These are phyloP conservation scores for Mortierella hygrophila DNA, from an alignment of 192 early-diverging fungal genomes.

Conservation along the genomic window DNA sequence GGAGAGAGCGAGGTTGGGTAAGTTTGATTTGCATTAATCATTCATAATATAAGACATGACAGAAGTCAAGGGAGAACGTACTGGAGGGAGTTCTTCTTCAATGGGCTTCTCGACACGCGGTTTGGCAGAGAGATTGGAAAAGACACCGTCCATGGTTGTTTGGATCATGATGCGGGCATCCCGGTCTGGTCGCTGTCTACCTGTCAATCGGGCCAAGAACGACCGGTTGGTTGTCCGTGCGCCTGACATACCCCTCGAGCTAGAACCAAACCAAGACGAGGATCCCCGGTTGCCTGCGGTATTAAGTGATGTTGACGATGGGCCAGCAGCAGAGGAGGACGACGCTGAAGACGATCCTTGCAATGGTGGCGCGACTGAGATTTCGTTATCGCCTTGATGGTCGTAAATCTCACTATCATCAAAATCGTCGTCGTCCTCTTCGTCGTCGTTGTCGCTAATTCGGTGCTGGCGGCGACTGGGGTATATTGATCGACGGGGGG, in stretches of 20 bases:
- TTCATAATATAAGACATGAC: neutral
- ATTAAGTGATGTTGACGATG: neutral
- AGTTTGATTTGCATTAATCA: neutral
- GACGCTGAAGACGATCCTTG: slow-evolving; percentile 22
- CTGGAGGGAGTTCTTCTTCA: slow-evolving; percentile 49
- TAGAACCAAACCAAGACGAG: neutral
- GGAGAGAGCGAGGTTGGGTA: neutral
- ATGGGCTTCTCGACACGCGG: slow-evolving; percentile 42
- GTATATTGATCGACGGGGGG: neutral
- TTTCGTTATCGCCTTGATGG: slow-evolving; percentile 25
- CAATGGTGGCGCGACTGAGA: slow-evolving; percentile 14
- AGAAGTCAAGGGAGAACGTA: slow-evolving; percentile 9
- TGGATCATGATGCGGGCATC: slow-evolving; percentile 36
- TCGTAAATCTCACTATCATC: slow-evolving; percentile 11
- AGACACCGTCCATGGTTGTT: slow-evolving; percentile 45
- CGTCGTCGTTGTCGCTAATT: neutral
- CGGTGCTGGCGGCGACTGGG: slow-evolving; percentile 8
- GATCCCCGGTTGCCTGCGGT: neutral
- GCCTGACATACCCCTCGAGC: slow-evolving; percentile 4
- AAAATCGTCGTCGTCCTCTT: slow-evolving; percentile 6
- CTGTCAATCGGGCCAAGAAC: slow-evolving; percentile 36
- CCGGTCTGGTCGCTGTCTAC: slow-evolving; percentile 33
- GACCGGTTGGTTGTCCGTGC: slow-evolving; percentile 33
- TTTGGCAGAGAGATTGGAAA: slow-evolving; percentile 47
- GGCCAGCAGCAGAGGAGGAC: neutral